These are phyloP conservation scores for Tetrapisispora fleetii DNA, from an alignment of 805 yeast species.

Conservation along the genomic window DNA sequence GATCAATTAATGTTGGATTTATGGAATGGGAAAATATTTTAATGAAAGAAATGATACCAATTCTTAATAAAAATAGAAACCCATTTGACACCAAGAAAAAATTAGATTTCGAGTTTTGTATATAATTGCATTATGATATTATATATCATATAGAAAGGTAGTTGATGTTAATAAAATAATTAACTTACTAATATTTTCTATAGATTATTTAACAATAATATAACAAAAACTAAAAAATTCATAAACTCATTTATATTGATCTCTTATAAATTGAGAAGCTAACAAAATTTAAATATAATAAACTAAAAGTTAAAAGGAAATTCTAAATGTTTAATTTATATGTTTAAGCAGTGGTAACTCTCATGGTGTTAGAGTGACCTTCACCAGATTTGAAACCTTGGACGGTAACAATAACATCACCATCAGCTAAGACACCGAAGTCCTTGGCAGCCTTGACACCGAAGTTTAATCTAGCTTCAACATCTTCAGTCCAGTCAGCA, in stretches of 20 bases:
- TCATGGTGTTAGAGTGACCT: slow-evolving; percentile 98
- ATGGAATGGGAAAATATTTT: slow-evolving; percentile 27
- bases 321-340: neutral
- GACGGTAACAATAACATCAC: slow-evolving; percentile 85
- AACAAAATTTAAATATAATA: slow-evolving; percentile 2
- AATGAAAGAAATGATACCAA: slow-evolving; percentile 18
- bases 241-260: slow-evolving; percentile 6
- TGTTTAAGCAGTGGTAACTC: slow-evolving; percentile 67
- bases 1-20: slow-evolving; percentile 8
- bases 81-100: slow-evolving; percentile 17
- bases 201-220: neutral
- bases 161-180: neutral
- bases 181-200: neutral
- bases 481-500: slow-evolving; percentile 92
- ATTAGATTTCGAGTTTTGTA: slow-evolving; percentile 17
- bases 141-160: too few species aligned
- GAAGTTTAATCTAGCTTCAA: slow-evolving; percentile 86
- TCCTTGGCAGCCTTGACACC: slow-evolving; percentile 85
- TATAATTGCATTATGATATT: slow-evolving; percentile 4
- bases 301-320: slow-evolving; percentile 1
- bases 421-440: slow-evolving; percentile 75
- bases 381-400: slow-evolving; percentile 99
- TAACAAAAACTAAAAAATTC: slow-evolving; percentile 1
- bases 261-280: slow-evolving; percentile 1
- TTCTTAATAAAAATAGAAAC: slow-evolving; percentile 17